phyloP scores from a whole-genome alignment of 1,284 basidiomycete genomes.

The Heimioporus retisporus region DNA sequence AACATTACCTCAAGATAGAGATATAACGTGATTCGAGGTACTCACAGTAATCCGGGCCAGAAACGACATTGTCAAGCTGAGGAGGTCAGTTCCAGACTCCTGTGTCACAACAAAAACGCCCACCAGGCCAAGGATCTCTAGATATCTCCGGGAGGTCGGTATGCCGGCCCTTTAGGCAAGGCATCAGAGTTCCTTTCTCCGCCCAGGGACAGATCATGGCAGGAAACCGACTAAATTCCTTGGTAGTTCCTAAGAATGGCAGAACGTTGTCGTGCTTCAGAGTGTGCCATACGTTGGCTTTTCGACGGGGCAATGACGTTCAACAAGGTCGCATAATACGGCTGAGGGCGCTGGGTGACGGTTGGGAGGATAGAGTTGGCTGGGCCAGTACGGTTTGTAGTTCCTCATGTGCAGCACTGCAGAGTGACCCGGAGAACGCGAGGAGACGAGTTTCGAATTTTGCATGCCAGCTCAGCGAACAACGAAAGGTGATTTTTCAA shows the following conservation, averaged over 20 bases:
- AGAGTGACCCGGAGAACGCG: too few relatives aligned
- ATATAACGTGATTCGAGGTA: too few relatives aligned
- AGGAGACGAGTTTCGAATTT: too few relatives aligned
- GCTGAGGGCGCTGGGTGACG: too few relatives aligned
- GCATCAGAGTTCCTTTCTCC: constrained; percentile 31
- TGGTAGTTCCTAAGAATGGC: constrained; percentile 29
- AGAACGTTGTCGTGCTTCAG: constrained; percentile 31
- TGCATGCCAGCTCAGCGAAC: too few relatives aligned
- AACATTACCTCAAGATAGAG: not conserved
- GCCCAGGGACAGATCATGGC: constrained; percentile 37
- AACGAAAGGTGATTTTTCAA: too few relatives aligned
- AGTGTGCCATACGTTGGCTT: constrained; percentile 31
- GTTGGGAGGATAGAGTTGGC: too few relatives aligned
- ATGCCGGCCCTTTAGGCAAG: constrained; percentile 22
- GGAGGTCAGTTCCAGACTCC: not conserved
- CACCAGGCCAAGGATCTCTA: constrained; percentile 26
- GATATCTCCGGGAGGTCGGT: constrained; percentile 2
- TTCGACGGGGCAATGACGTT: constrained; percentile 19
- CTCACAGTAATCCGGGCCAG: constrained; percentile 22
- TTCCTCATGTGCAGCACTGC: too few relatives aligned
- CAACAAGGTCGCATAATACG: too few relatives aligned
- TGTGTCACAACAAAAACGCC: not conserved
- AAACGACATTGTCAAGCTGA: constrained; percentile 30
- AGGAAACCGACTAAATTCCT: constrained; percentile 32
- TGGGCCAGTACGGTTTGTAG: too few relatives aligned